Conservation (phyloP, 129 eudicot genomes). For the Sambucus nigra region DNA sequence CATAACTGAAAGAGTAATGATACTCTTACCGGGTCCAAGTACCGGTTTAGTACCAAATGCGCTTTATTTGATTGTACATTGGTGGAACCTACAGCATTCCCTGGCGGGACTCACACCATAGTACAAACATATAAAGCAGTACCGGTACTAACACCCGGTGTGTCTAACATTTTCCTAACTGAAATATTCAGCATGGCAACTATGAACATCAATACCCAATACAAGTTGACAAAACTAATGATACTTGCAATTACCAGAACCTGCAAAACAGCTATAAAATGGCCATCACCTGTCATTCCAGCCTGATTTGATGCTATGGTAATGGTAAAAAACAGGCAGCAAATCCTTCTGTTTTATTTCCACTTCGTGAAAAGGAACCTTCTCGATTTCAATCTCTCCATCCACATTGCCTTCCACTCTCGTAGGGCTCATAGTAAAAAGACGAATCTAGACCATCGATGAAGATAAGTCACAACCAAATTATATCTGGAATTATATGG, state of each 20-base stretch:
- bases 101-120: no score
- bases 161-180: not conserved
- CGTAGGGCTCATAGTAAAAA: conserved; percentile 25
- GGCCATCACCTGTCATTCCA: conserved; percentile 49
- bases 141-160: no score
- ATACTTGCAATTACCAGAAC: not conserved
- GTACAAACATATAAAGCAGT: no score
- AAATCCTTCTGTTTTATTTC: conserved; percentile 43
- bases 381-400: conserved; percentile 43
- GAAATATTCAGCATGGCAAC: not conserved
- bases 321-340: conserved; percentile 43
- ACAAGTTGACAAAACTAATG: not conserved
- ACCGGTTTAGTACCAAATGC: no score
- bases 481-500: not conserved
- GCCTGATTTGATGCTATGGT: conserved; percentile 37
- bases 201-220: not conserved
- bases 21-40: no score
- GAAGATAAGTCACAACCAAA: conserved; percentile 9
- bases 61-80: no score
- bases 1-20: no score
- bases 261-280: not conserved
- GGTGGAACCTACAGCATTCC: no score
- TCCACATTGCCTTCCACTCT: conserved; percentile 13
- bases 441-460: conserved; percentile 22
- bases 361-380: conserved; percentile 25